A percentile compares a stretch with the other conserved stretches of the same genome.
phyloP scores from a whole-genome alignment of 352 stramenopile genomes.

The Globisporangium acanthophoron region DNA sequence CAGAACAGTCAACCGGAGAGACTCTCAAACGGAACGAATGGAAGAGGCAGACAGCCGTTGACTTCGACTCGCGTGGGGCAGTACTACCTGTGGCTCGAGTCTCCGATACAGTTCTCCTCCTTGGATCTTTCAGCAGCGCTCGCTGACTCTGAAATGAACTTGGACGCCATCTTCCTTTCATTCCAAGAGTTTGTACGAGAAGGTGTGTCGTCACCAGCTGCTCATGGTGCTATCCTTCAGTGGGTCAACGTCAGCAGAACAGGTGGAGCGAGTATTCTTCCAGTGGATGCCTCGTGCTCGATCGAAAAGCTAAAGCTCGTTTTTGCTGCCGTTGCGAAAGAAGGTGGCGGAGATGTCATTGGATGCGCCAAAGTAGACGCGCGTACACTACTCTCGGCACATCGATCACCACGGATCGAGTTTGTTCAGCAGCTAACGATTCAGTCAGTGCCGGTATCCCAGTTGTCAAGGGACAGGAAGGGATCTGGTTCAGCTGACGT shows the following conservation, averaged over 20 bases:
- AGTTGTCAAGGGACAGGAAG: not conserved
- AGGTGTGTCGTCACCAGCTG: not conserved
- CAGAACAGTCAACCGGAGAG: no score
- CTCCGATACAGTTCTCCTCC: not conserved
- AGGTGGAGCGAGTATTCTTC: not conserved
- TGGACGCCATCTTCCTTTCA: not conserved
- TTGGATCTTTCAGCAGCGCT: not conserved
- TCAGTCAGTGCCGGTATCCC: not conserved
- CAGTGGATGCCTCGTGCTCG: not conserved
- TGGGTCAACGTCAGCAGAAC: not conserved
- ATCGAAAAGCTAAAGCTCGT: conserved; percentile 3
- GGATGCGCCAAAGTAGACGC: conserved; percentile 1
- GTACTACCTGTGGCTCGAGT: conserved; percentile 5
- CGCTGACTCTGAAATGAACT: not conserved
- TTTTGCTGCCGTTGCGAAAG: not conserved
- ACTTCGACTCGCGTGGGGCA: not conserved
- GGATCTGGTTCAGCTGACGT: not conserved
- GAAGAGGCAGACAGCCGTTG: no score
- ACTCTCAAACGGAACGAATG: not conserved
- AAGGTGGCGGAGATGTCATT: not conserved
- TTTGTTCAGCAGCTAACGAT: conserved; percentile 6
- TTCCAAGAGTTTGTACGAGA: not conserved
- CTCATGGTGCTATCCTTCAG: no score
- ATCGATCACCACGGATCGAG: conserved; percentile 7
- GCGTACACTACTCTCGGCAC: not conserved